phyloP scores from a whole-genome alignment of 495 filamentous ascomycete genomes.

The Chaetomium tenue region DNA sequence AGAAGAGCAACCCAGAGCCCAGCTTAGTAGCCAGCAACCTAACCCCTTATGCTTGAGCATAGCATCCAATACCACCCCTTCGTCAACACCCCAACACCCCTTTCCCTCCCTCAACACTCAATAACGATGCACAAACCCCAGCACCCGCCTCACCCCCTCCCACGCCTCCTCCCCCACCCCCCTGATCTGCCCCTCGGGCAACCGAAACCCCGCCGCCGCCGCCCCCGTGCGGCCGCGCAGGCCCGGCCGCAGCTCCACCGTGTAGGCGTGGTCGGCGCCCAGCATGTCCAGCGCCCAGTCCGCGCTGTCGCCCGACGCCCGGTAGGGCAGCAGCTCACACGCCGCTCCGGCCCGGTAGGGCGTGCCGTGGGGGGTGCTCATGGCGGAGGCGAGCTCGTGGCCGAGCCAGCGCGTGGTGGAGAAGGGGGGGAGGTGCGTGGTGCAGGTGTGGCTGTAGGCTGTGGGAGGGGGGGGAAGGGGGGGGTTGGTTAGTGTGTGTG shows the following conservation, averaged over 20 bases:
- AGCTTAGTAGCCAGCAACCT: not conserved
- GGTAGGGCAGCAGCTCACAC: constrained; percentile 13
- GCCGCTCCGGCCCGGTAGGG: constrained; percentile 14
- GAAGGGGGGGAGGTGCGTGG: not conserved
- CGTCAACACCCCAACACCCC: not conserved
- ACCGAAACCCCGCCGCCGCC: not conserved
- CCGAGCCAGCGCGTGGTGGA: not conserved
- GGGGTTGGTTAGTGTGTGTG: not conserved
- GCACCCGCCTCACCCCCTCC: constrained; percentile 4
- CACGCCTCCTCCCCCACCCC: constrained; percentile 15
- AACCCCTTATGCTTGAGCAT: too few relatives aligned
- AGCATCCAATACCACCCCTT: too few relatives aligned
- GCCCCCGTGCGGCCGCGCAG: not conserved
- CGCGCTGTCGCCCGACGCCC: constrained; percentile 9
- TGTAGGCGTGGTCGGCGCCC: constrained; percentile 12
- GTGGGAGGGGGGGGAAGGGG: not conserved
- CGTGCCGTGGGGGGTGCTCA: not conserved
- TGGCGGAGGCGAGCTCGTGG: constrained; percentile 1
- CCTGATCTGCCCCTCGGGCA: constrained; percentile 13
- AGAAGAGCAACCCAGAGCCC: too few relatives aligned
- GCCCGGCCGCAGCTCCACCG: constrained; percentile 18
- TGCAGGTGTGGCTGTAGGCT: constrained; percentile 16
- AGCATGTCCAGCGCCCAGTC: constrained; percentile 13
- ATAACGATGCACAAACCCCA: constrained; percentile 7
- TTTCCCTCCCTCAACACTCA: not conserved